Base-by-base conservation (phyloP, 2,329 filamentous ascomycete genomes). In the Hypoxylon sp. region DNA sequence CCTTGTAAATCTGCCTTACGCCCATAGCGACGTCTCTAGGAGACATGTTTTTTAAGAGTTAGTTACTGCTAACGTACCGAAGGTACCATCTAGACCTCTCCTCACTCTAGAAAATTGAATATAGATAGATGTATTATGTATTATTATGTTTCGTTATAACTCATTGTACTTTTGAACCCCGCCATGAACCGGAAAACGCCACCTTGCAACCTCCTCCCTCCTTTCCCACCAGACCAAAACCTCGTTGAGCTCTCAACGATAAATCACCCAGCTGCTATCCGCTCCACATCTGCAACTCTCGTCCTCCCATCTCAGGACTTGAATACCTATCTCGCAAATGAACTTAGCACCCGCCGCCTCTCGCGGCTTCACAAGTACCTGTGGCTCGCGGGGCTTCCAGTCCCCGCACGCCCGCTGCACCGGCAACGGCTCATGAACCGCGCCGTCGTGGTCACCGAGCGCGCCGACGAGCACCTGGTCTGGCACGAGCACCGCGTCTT, bases 381-480 rank as follows among this genome's bases (percentile, higher is more conserved):
- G n/a, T 73, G 70, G 72, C 65, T 72, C 26, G 70, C 70, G 9
- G 73, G 73, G 5, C 67, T 71, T 2, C 72, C 72, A 8, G 44
- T 69, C 13, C 70, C 73, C 13, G 63, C 65, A 13, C 67, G 73
- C 13, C 56, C 69, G 10, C 71, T 78, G 3, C 78, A 80, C 46
- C 63, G 71, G 22, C 77, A 79, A 53, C 71, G 46, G 24, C 59
- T 76, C 0, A 53, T 76, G 8, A 65, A 63, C n/a, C 78, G 77
- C 17, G 67, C 63, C 2, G 74, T 80, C 19, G 17, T 76, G 8
- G 46, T 78, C 44, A 77, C 76, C 9, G 77, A 80, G 67, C 62
- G 70, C 4, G 70, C 74, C 8, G 72, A 78, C 44, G 71, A 76
- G 48, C 77, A 80, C 59, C 67, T 80, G 0, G 74, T 80, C 13